Evolutionary conservation across 2,329 filamentous ascomycete species (phyloP), one percentile per base, ranked within the genome.

Genomic region (Didymella exigua): DNA sequence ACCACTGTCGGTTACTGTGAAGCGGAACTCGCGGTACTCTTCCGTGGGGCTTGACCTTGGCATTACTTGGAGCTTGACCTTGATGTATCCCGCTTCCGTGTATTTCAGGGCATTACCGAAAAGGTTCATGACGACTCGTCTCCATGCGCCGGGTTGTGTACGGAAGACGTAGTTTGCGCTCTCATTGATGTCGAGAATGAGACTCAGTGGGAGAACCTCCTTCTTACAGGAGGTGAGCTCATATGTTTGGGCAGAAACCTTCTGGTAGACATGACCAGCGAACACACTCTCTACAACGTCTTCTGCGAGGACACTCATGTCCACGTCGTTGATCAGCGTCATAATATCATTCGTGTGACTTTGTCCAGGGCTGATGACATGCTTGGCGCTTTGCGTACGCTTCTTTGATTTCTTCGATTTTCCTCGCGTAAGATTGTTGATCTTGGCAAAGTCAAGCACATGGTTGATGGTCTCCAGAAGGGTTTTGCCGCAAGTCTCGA

Each of bases 381-480:
- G 69, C 44, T 70, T 73, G 9, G 58, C 46, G 40, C 65, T 70
- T 27, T 70, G 65, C 3, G 66, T 60, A 14, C 68, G 68, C 14
- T 70, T 69, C 56, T 69, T 74, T 19, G 61, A 57, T 8, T 67
- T 66, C 47, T 67, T 73, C 5, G 68, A 70, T 4, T 62, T 53
- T 14, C 68, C 70, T 21, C 68, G 61, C 5, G 69, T 71, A 7
- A 75, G 54, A 18, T 69, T 74, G 58, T 74, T 77, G 61, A 75
- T 75, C 46, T 73, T 76, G 24, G 71, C 71, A 51, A 76, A 80
- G 38, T 77, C 73, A 0, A 78, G 67, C 3, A 78, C 72, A 53
- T 78, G 74, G 49, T 78, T 73, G 54, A 78, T 76, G 1, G 75
- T 78, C 44, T 77, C 74, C 18, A 77, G 56, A 4, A 78, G 51